These are phyloP conservation scores for Kodamaea kakaduensis DNA, from an alignment of 805 yeast genomes.

Conservation along the genomic window DNA sequence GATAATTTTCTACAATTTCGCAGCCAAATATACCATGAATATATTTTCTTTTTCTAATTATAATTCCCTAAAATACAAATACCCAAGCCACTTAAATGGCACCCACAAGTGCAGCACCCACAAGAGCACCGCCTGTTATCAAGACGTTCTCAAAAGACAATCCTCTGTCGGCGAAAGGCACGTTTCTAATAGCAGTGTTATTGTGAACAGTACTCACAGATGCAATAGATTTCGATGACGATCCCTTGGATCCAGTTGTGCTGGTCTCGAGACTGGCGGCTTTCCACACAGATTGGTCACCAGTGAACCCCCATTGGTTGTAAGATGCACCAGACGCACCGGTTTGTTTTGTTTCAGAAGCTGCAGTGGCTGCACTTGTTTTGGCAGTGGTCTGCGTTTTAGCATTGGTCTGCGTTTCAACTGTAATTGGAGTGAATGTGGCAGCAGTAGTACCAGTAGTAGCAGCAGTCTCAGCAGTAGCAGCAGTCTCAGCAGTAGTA, in stretches of 20 bases:
- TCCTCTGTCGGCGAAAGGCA: neutral
- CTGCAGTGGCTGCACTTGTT: slow-evolving; percentile 6
- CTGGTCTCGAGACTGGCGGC: slow-evolving; percentile 11
- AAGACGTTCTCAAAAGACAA: slow-evolving; percentile 2
- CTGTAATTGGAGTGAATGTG: neutral
- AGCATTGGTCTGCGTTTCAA: too few relatives aligned
- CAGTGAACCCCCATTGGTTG: slow-evolving; percentile 43
- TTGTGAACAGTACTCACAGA: slow-evolving; percentile 1
- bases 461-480: neutral
- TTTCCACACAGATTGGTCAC: slow-evolving; percentile 35
- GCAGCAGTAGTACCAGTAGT: neutral
- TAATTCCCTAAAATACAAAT: neutral
- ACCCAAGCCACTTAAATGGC: neutral
- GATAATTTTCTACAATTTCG: neutral
- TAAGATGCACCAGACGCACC: slow-evolving; percentile 18
- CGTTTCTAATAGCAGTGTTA: neutral
- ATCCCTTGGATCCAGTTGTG: neutral
- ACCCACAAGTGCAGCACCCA: slow-evolving; percentile 1
- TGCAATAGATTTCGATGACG: slow-evolving; percentile 4
- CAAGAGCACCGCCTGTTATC: slow-evolving; percentile 4
- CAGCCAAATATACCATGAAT: neutral
- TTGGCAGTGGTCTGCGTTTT: slow-evolving; percentile 2
- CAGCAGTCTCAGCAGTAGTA: neutral
- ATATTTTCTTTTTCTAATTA: neutral
- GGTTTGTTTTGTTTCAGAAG: slow-evolving; percentile 12